Percentiles rank a stretch among this genome's conserved stretches.
These are phyloP conservation scores for Nannizziopsis barbatae DNA, from an alignment of 2,329 filamentous ascomycete species.

Conservation along the genomic window DNA sequence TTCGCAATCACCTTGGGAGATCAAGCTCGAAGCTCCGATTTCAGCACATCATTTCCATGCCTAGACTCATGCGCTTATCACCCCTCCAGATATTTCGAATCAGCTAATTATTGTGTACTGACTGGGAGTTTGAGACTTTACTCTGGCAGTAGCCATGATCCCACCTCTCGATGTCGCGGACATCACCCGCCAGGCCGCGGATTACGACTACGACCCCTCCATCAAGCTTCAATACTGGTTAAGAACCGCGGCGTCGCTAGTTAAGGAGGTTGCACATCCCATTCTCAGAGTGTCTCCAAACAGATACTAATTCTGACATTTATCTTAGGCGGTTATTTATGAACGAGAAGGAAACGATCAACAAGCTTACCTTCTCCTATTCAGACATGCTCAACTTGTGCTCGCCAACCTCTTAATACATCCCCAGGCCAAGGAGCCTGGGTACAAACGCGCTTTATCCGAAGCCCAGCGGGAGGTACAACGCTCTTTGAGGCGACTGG, in stretches of 20 bases:
- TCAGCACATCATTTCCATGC: no score
- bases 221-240: conserved; percentile 74
- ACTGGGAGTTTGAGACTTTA: background rate
- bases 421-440: conserved; percentile 58
- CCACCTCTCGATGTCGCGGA: conserved; percentile 62
- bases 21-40: no score
- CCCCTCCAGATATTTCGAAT: no score
- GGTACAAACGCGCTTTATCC: conserved; percentile 44
- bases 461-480: conserved; percentile 52
- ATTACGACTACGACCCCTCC: conserved; percentile 68
- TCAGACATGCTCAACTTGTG: conserved; percentile 77
- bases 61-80: no score
- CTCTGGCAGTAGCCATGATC: conserved; percentile 20
- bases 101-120: no score
- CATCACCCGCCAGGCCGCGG: conserved; percentile 61
- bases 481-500: conserved; percentile 57
- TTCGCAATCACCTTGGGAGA: no score
- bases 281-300: background rate
- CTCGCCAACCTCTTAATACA: conserved; percentile 63
- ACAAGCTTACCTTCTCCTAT: conserved; percentile 82
- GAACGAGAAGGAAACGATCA: conserved; percentile 74
- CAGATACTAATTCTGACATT: background rate
- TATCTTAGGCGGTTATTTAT: conserved; percentile 64
- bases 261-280: conserved; percentile 55
- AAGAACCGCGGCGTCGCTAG: conserved; percentile 64